These are phyloP conservation scores for Bryoglossum gracile DNA, from an alignment of 495 filamentous ascomycete genomes.

Conservation along the genomic window DNA sequence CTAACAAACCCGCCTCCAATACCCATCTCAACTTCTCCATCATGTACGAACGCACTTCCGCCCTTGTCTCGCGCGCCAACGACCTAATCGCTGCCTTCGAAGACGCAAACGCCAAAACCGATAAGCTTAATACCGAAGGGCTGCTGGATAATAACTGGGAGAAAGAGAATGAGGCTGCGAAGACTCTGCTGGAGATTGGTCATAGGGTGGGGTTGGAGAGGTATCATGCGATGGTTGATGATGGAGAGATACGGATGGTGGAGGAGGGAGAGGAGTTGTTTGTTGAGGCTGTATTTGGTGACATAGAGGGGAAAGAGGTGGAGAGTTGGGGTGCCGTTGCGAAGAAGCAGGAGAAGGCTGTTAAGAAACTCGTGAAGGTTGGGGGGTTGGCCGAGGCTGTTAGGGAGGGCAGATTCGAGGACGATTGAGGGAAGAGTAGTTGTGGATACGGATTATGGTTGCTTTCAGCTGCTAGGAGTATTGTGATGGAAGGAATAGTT, in stretches of 20 bases:
- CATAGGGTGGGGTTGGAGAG: conserved; percentile 18
- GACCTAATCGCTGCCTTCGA: conserved; percentile 13
- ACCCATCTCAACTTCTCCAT: conserved; percentile 1
- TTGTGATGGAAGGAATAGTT: too few relatives aligned
- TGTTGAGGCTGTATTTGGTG: conserved; percentile 3
- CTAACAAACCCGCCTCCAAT: background rate
- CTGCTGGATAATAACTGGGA: conserved; percentile 20
- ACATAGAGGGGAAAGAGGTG: background rate
- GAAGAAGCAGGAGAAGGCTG: conserved; percentile 30
- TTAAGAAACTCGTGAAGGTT: conserved; percentile 29
- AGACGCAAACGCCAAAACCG: conserved; percentile 3
- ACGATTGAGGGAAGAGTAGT: too few relatives aligned
- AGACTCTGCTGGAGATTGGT: conserved; percentile 30
- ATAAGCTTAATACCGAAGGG: background rate
- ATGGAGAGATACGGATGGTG: background rate
- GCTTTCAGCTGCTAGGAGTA: too few relatives aligned
- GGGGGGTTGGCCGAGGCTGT: too few relatives aligned
- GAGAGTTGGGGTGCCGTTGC: conserved; percentile 25
- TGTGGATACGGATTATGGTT: too few relatives aligned
- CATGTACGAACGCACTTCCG: conserved; percentile 1
- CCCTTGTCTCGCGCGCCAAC: conserved; percentile 1
- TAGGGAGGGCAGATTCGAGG: too few relatives aligned
- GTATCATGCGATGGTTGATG: conserved; percentile 4
- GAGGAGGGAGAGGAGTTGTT: background rate
- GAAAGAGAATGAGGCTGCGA: conserved; percentile 26